phyloP scores from a whole-genome alignment of 305 asterid species.

The Andrographis paniculata region DNA sequence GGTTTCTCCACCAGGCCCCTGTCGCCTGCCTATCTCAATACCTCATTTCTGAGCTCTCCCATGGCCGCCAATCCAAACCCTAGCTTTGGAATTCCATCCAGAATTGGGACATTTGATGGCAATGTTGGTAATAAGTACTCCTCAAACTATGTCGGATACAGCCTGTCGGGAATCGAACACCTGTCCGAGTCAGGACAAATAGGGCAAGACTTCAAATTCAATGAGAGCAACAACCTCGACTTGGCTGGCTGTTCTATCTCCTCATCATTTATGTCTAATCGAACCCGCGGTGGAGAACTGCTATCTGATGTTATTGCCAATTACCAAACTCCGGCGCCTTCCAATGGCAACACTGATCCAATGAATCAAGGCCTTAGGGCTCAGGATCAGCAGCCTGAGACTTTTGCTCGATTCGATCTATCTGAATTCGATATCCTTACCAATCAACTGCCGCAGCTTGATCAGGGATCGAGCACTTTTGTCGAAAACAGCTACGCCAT shows the following conservation, averaged over 20 bases:
- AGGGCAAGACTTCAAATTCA: too few relatives aligned
- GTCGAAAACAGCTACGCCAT: slow-evolving; percentile 9
- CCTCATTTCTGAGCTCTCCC: background rate
- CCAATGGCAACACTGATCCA: background rate
- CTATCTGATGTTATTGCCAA: slow-evolving; percentile 12
- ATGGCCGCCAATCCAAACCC: background rate
- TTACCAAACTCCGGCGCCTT: slow-evolving; percentile 12
- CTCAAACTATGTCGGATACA: too few relatives aligned
- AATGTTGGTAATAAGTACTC: too few relatives aligned
- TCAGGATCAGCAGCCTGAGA: background rate
- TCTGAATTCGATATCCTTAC: slow-evolving; percentile 17
- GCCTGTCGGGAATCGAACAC: slow-evolving; percentile 13
- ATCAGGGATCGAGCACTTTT: background rate
- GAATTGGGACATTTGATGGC: background rate
- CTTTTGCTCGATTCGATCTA: slow-evolving; percentile 19
- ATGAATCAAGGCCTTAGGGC: too few relatives aligned
- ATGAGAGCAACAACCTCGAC: too few relatives aligned
- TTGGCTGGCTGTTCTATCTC: too few relatives aligned
- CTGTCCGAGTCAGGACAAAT: slow-evolving; percentile 1
- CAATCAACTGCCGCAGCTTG: too few relatives aligned
- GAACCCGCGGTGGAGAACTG: slow-evolving; percentile 2
- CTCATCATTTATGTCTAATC: background rate
- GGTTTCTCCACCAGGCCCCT: too few relatives aligned
- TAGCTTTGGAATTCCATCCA: background rate
- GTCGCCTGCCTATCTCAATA: background rate